phyloP scores from a whole-genome alignment of 2,329 filamentous ascomycete genomes.

The Fusarium anguioides region DNA sequence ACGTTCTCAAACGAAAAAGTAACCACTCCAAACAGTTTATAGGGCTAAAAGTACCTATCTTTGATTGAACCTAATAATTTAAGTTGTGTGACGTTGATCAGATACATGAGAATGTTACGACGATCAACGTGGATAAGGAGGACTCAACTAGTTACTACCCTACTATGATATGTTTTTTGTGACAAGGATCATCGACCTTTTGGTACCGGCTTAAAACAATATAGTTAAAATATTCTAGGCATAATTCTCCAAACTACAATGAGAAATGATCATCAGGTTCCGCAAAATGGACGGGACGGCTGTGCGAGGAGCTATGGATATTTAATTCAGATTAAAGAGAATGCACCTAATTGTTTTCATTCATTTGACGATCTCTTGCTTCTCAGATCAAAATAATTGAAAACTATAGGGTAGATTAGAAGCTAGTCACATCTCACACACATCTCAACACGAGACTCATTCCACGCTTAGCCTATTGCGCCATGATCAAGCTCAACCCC shows the following conservation, averaged over 20 bases:
- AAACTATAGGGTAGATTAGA: not conserved
- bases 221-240: not conserved
- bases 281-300: not conserved
- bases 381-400: not conserved
- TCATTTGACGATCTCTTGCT: too few species aligned
- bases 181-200: not conserved
- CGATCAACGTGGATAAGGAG: constrained; percentile 1
- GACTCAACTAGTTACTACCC: constrained; percentile 21
- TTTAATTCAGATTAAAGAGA: not conserved
- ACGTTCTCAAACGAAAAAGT: not conserved
- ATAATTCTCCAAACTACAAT: not conserved
- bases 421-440: not conserved
- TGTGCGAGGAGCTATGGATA: not conserved
- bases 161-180: constrained; percentile 15
- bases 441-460: not conserved
- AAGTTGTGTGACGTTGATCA: not conserved
- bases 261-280: not conserved
- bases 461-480: not conserved
- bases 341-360: not conserved
- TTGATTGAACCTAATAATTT: too few species aligned
- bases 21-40: not conserved
- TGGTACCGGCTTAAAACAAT: not conserved
- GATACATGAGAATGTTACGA: not conserved
- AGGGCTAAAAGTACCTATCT: not conserved
- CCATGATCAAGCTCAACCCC: not conserved